Conservation (phyloP, 805 yeast species). For the Yarrowia alimentaria region DNA sequence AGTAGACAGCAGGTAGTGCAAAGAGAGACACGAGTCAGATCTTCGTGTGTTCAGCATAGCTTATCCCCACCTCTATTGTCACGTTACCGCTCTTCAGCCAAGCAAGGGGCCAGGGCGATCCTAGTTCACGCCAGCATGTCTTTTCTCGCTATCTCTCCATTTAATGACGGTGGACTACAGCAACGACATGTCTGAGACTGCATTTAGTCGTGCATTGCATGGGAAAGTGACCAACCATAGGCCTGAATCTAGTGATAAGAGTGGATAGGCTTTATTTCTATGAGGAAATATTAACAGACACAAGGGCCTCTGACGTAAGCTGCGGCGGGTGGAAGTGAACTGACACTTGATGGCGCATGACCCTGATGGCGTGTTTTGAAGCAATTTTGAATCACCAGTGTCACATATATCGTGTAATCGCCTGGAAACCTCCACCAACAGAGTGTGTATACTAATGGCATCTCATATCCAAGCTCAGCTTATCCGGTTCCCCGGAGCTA, state of each 20-base stretch:
- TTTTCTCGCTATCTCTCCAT: constrained; percentile 11
- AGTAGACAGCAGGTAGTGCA: too few species aligned
- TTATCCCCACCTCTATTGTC: not conserved
- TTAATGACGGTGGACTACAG: constrained; percentile 22
- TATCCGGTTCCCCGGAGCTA: constrained; percentile 10
- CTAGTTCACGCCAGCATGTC: not conserved
- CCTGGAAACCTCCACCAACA: too few species aligned
- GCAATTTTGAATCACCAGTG: not conserved
- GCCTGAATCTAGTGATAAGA: constrained; percentile 19
- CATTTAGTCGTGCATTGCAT: constrained; percentile 21
- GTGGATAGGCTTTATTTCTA: constrained; percentile 9
- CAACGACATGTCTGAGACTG: constrained; percentile 13
- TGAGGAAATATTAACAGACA: constrained; percentile 26
- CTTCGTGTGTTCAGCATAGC: not conserved
- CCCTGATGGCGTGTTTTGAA: constrained; percentile 27
- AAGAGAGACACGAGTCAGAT: constrained; percentile 3
- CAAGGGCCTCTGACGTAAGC: constrained; percentile 17
- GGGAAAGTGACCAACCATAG: constrained; percentile 12
- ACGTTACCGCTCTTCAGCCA: not conserved
- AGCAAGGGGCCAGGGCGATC: constrained; percentile 3
- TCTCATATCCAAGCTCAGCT: too few species aligned
- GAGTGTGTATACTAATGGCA: not conserved
- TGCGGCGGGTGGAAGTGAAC: constrained; percentile 16
- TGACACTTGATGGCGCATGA: constrained; percentile 13
- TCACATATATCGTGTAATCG: not conserved